These are phyloP conservation scores for Fraxinus velutina DNA, from an alignment of 305 asterid species.

Conservation along the genomic window DNA sequence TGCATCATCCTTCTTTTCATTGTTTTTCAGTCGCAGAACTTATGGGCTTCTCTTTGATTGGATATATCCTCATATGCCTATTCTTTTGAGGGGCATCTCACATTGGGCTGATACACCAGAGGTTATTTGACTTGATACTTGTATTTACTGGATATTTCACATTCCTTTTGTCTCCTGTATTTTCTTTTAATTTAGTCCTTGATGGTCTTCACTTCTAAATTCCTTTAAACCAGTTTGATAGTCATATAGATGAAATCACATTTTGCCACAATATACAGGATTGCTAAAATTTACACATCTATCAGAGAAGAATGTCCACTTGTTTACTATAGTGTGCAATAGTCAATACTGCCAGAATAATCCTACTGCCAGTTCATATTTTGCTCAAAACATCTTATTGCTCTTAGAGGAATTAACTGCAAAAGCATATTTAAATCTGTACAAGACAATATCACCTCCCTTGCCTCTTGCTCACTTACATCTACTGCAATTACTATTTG, in stretches of 20 bases:
- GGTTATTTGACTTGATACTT: slow-evolving; percentile 38
- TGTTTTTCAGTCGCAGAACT: slow-evolving; percentile 75
- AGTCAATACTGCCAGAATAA: background rate
- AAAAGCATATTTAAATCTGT: background rate
- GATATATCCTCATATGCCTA: slow-evolving; percentile 94
- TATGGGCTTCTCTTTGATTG: slow-evolving; percentile 91
- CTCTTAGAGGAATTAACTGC: background rate
- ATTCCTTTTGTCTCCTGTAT: background rate
- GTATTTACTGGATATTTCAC: background rate
- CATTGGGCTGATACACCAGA: slow-evolving; percentile 98
- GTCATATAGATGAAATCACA: background rate
- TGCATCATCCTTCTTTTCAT: slow-evolving; percentile 27
- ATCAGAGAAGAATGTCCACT: background rate
- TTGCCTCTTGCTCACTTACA: background rate
- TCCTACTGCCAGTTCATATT: background rate
- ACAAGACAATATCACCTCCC: background rate
- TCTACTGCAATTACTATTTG: background rate
- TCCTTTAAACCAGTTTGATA: background rate
- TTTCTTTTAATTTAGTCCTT: background rate
- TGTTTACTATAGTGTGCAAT: background rate
- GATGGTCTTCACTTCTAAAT: background rate
- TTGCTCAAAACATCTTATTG: background rate
- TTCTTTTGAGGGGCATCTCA: slow-evolving; percentile 77
- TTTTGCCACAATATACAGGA: background rate
- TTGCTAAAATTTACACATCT: background rate